A percentile compares a stretch with the other conserved stretches of the same genome.
Conservation (phyloP, 495 filamentous ascomycete species). For the Pyrenopolyporus hunteri region DNA sequence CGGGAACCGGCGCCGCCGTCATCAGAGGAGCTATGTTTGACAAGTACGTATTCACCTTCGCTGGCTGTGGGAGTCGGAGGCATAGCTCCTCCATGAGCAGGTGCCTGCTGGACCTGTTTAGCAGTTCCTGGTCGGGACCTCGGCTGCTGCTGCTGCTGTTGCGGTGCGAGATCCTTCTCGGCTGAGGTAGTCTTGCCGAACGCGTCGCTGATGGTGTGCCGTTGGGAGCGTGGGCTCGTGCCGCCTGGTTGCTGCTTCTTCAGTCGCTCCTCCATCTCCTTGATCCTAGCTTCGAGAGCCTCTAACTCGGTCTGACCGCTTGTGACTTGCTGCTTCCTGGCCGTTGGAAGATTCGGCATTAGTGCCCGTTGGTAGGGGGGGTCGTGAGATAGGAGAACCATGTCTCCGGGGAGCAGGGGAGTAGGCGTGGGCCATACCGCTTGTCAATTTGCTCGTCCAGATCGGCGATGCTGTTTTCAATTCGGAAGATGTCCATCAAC, state of each 20-base stretch:
- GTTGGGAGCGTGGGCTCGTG: slow-evolving; percentile 42
- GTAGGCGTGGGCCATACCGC: slow-evolving; percentile 66
- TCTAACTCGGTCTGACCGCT: slow-evolving; percentile 81
- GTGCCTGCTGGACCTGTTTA: slow-evolving; percentile 50
- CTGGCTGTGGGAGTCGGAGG: slow-evolving; percentile 62
- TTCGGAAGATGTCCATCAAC: slow-evolving; percentile 86
- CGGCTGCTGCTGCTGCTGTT: slow-evolving; percentile 40
- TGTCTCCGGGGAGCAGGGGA: slow-evolving; percentile 9
- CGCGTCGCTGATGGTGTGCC: slow-evolving; percentile 41
- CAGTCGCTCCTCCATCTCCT: slow-evolving; percentile 82
- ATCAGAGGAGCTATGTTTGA: slow-evolving; percentile 42
- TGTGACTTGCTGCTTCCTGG: slow-evolving; percentile 70
- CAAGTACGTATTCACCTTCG: slow-evolving; percentile 63
- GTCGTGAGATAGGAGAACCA: background rate
- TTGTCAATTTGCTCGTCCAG: slow-evolving; percentile 79
- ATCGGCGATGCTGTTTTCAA: slow-evolving; percentile 78
- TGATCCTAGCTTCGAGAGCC: slow-evolving; percentile 80
- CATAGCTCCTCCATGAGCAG: slow-evolving; percentile 54
- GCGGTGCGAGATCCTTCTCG: slow-evolving; percentile 41
- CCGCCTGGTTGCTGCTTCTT: slow-evolving; percentile 50
- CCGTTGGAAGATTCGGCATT: background rate
- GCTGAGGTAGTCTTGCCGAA: slow-evolving; percentile 38
- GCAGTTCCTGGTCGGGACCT: slow-evolving; percentile 52
- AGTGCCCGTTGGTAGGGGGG: slow-evolving; percentile 14
- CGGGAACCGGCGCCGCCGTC: slow-evolving; percentile 36